phyloP scores from a whole-genome alignment of 805 yeast species.

The Cyberlindnera galapagoensis region DNA sequence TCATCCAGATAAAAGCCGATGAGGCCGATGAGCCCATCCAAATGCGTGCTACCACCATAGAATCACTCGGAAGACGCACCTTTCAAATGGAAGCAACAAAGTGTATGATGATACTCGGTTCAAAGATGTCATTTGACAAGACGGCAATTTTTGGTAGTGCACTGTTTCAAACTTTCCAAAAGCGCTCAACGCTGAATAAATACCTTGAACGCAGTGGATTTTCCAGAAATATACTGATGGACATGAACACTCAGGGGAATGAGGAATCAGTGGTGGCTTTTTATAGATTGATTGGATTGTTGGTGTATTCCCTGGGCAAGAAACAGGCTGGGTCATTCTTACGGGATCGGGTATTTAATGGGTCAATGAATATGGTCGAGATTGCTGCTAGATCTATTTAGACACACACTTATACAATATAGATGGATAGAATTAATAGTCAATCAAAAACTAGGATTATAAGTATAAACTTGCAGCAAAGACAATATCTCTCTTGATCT shows the following conservation, averaged over 20 bases:
- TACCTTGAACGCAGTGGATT: constrained; percentile 1
- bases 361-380: constrained; percentile 16
- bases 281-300: constrained; percentile 22
- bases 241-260: not conserved
- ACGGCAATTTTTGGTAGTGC: constrained; percentile 5
- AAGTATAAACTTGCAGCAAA: constrained; percentile 93
- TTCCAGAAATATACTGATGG: not conserved
- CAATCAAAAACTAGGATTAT: constrained; percentile 23
- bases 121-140: constrained; percentile 3
- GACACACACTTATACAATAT: constrained; percentile 3
- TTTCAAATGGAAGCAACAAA: constrained; percentile 9
- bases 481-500: constrained; percentile 92
- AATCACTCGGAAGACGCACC: constrained; percentile 6
- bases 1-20: constrained; percentile 3
- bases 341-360: constrained; percentile 12
- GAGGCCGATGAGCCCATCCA: constrained; percentile 2
- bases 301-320: constrained; percentile 17
- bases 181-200: constrained; percentile 1
- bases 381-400: constrained; percentile 7
- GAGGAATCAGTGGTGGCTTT: constrained; percentile 15
- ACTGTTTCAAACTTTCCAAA: constrained; percentile 1
- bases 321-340: constrained; percentile 17
- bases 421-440: not conserved
- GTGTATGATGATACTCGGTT: constrained; percentile 6
- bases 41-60: constrained; percentile 4